Evolutionary conservation across 139 green algal species (phyloP), one percentile per base, ranked within the genome.

Genomic region (Gonium pectorale): DNA sequence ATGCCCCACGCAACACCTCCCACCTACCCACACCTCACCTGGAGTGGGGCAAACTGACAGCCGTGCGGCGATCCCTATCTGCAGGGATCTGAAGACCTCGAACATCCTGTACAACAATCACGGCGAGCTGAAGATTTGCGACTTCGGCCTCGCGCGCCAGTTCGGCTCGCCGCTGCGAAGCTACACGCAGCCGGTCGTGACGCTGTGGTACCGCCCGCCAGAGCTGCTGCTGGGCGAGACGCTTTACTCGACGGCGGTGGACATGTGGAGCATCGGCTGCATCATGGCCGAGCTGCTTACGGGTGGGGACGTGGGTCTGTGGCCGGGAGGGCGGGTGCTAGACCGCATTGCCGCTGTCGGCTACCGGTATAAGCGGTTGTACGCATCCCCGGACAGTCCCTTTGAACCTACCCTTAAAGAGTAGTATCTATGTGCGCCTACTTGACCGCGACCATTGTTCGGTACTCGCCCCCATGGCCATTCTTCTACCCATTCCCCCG

Each of bases 91-190:
- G 21, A 99, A 99, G 90, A 98, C 96, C 33, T 95, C 91, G 77
- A 99, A 99, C 93, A 95, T 99, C 80, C 94, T 99, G 80, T 98
- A 98, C 90, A 98, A 95, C 87, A 97, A 98, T 91, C 79, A 83
- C 4, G 97, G 97, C 1, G 89, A 96, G 88, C 92, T 99, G 44
- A 99, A 99, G 92, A 97, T 99, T 63, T 99, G 97, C 79, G 97
- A 99, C 92, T 99, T 99, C 93, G 97, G 97, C 1, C 88, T 99
- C 79, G 97, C 97, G 1, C 79, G 94, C n/a, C 90, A 96, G 78
- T 97, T 94, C 78, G 92, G 91, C 54, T 86, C 38, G 41, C 94
- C 94, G 15, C 83, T 97, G 38, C 82, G 88, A 38, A 35, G 86
- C 24, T 95, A 95, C 89, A 97, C 94, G 21, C 92, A 91, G 54